phyloP scores from a whole-genome alignment of 192 early-diverging fungal species.

The Martensiomyces pterosporus region DNA sequence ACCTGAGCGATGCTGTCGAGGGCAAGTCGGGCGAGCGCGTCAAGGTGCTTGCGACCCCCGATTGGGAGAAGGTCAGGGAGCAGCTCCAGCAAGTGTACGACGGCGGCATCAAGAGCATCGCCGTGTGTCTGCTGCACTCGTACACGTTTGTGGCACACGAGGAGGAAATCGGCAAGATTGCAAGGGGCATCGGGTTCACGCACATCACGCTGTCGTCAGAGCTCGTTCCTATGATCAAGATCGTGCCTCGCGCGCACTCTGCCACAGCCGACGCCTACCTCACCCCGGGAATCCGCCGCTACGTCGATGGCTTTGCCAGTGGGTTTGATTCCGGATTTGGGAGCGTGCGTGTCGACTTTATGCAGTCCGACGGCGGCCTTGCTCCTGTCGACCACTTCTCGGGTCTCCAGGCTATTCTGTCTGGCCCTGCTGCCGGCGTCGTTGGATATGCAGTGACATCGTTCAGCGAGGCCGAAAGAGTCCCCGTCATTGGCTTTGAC shows the following conservation, averaged over 20 bases:
- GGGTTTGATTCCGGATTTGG: constrained; percentile 71
- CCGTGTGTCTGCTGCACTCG: constrained; percentile 91
- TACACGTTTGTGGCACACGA: constrained; percentile 93
- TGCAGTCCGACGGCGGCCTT: constrained; percentile 96
- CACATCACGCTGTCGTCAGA: constrained; percentile 79
- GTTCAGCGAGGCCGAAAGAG: constrained; percentile 21
- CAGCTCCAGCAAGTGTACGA: constrained; percentile 60
- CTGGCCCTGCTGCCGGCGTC: constrained; percentile 93
- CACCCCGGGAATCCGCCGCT: constrained; percentile 84
- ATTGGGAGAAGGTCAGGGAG: constrained; percentile 53
- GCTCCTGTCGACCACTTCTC: constrained; percentile 80
- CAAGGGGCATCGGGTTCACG: constrained; percentile 71
- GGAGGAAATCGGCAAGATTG: constrained; percentile 59
- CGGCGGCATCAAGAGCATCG: constrained; percentile 78
- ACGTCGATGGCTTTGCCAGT: constrained; percentile 77
- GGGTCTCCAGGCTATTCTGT: constrained; percentile 88
- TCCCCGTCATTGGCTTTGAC: constrained; percentile 91
- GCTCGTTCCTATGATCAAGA: constrained; percentile 91
- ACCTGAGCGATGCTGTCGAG: constrained; percentile 36
- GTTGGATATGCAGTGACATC: constrained; percentile 74
- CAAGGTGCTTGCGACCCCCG: constrained; percentile 59
- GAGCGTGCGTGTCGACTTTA: constrained; percentile 82
- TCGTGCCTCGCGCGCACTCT: constrained; percentile 88
- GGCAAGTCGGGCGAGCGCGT: constrained; percentile 89
- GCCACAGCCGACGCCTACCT: constrained; percentile 91